phyloP scores from a whole-genome alignment of 176 grass and related monocot genomes.

The Areca catechu region DNA sequence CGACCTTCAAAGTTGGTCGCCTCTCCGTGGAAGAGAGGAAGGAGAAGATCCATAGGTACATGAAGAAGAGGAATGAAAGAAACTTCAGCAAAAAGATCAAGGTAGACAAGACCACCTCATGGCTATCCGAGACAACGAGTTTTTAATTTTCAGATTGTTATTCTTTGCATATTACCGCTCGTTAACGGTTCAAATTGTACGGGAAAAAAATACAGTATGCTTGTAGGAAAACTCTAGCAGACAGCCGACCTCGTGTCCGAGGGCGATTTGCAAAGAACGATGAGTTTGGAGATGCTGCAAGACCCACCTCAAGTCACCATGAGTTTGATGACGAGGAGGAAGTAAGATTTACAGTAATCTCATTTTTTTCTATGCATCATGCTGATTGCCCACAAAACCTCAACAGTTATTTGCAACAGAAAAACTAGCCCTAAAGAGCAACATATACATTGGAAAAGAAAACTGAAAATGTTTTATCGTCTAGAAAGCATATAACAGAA shows the following conservation, averaged over 20 bases:
- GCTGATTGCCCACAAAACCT: too few relatives aligned
- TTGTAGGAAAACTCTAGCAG: conserved; percentile 96
- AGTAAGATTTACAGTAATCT: conserved; percentile 25
- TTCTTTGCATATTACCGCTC: conserved; percentile 10
- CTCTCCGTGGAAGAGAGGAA: conserved; percentile 84
- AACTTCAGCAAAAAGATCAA: conserved; percentile 99
- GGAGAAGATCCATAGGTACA: conserved; percentile 88
- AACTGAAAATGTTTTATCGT: too few relatives aligned
- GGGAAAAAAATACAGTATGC: conserved; percentile 52
- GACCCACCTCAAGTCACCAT: conserved; percentile 33
- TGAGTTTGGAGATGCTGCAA: conserved; percentile 52
- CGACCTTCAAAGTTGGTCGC: conserved; percentile 62
- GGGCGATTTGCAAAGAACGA: conserved; percentile 96
- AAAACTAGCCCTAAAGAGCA: too few relatives aligned
- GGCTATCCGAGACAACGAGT: too few relatives aligned
- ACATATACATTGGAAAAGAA: too few relatives aligned
- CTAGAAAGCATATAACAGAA: too few relatives aligned
- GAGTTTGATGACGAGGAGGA: conserved; percentile 56
- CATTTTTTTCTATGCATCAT: neutral
- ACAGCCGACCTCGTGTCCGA: conserved; percentile 80
- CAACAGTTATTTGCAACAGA: too few relatives aligned
- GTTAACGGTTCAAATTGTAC: conserved; percentile 4
- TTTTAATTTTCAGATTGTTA: neutral
- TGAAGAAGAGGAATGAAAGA: conserved; percentile 82
- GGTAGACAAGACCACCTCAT: conserved; percentile 23